These are phyloP conservation scores for Penicillium soppii DNA, from an alignment of 495 filamentous ascomycete genomes.

Conservation along the genomic window DNA sequence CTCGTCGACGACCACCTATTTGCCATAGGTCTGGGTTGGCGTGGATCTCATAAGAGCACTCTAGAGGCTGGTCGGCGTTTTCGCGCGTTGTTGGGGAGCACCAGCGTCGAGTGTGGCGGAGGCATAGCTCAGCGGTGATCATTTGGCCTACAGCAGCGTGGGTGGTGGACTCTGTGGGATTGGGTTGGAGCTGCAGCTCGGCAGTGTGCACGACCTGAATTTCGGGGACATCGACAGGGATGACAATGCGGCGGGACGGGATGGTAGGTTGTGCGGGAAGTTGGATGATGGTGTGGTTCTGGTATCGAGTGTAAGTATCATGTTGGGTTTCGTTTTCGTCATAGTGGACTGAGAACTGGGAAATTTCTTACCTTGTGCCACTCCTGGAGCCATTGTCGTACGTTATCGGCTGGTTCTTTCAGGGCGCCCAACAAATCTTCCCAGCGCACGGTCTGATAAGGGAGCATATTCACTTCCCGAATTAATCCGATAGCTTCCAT, in stretches of 20 bases:
- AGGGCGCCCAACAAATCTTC: constrained; percentile 40
- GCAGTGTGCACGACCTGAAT: constrained; percentile 82
- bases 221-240: constrained; percentile 79
- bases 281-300: constrained; percentile 36
- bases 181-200: constrained; percentile 59
- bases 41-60: constrained; percentile 83
- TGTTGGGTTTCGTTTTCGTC: background rate
- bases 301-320: constrained; percentile 9
- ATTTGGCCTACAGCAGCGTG: constrained; percentile 65
- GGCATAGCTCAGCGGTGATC: constrained; percentile 65
- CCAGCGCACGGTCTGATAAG: constrained; percentile 43
- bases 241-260: constrained; percentile 43
- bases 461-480: constrained; percentile 41
- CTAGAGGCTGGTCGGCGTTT: constrained; percentile 51
- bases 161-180: constrained; percentile 22
- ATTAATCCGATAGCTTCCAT: constrained; percentile 51
- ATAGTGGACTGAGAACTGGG: background rate
- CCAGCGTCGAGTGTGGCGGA: constrained; percentile 81
- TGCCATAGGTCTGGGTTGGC: constrained; percentile 78
- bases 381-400: constrained; percentile 41
- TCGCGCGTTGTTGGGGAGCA: constrained; percentile 47
- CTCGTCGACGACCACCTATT: constrained; percentile 75
- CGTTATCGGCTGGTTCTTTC: constrained; percentile 33
- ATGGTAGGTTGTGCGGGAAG: constrained; percentile 35
- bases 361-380: constrained; percentile 48